Conservation (phyloP, 202 grass and related monocot species). For the Schoenoplectus triqueter region DNA sequence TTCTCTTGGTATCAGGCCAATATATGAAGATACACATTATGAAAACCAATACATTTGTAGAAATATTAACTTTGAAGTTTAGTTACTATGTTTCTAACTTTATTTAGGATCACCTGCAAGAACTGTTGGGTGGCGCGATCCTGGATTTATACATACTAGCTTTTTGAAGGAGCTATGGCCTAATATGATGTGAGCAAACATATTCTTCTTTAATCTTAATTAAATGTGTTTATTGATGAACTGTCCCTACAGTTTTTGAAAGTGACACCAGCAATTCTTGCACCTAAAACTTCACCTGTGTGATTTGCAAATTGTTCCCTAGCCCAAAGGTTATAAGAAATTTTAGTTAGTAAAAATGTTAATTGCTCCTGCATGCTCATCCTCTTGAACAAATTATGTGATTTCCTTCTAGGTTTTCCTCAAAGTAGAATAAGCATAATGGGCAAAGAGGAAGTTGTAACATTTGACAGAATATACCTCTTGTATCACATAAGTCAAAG, state of each 20-base stretch:
- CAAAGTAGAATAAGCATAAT: not conserved
- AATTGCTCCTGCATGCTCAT: not conserved
- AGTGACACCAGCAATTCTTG: not conserved
- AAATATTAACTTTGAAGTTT: not conserved
- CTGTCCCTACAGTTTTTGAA: not conserved
- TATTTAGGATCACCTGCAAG: slow-evolving; percentile 74
- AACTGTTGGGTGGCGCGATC: slow-evolving; percentile 92
- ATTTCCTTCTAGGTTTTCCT: not conserved
- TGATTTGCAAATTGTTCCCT: slow-evolving; percentile 11
- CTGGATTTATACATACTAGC: slow-evolving; percentile 84
- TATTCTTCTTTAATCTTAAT: not conserved
- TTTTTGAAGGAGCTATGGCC: slow-evolving; percentile 85
- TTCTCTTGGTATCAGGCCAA: not conserved
- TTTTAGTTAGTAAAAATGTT: not conserved
- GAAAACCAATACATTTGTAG: slow-evolving; percentile 15
- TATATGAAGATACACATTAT: not conserved
- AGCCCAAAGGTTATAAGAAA: slow-evolving; percentile 17
- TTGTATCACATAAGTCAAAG: not conserved
- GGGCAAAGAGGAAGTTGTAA: not conserved
- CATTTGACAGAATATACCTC: slow-evolving; percentile 8
- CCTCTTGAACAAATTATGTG: not conserved
- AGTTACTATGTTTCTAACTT: not conserved
- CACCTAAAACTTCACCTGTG: not conserved
- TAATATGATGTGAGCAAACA: slow-evolving; percentile 58
- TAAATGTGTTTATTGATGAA: not conserved